Percentiles rank a stretch among this genome's conserved stretches.
Conservation (phyloP, 495 filamentous ascomycete genomes). For the Hyaloscypha variabilis region DNA sequence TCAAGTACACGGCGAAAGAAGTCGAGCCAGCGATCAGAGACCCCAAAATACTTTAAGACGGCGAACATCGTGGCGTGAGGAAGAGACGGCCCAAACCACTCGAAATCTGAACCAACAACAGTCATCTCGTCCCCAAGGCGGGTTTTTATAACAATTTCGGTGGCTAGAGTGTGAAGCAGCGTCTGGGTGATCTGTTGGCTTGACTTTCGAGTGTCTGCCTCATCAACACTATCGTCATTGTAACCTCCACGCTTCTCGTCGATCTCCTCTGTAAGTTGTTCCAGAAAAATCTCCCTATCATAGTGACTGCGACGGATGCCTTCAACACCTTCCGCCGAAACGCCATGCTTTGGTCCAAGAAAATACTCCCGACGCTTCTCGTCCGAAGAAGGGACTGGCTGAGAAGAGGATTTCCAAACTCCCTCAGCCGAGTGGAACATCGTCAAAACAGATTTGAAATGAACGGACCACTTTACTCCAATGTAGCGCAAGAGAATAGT, state of each 20-base stretch:
- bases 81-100: slow-evolving; percentile 64
- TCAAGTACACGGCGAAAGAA: slow-evolving; percentile 64
- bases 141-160: slow-evolving; percentile 61
- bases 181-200: slow-evolving; percentile 57
- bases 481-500: slow-evolving; percentile 65
- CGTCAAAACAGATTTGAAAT: slow-evolving; percentile 47
- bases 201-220: slow-evolving; percentile 35
- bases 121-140: slow-evolving; percentile 57
- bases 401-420: slow-evolving; percentile 43
- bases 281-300: slow-evolving; percentile 19
- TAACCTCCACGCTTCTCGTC: slow-evolving; percentile 18
- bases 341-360: slow-evolving; percentile 30
- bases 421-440: slow-evolving; percentile 37
- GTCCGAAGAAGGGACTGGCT: slow-evolving; percentile 45
- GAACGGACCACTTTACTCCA: slow-evolving; percentile 59
- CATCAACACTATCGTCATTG: slow-evolving; percentile 29
- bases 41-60: slow-evolving; percentile 60
- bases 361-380: slow-evolving; percentile 50
- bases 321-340: slow-evolving; percentile 30
- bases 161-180: slow-evolving; percentile 60
- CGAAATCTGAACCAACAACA: slow-evolving; percentile 60
- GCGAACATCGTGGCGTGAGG: slow-evolving; percentile 60
- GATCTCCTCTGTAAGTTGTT: slow-evolving; percentile 7
- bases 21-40: slow-evolving; percentile 57
- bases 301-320: slow-evolving; percentile 22